Evolutionary conservation across 441 rosid species (phyloP), one percentile per base, ranked within the genome.

Genomic region (Corymbia citriodora): DNA sequence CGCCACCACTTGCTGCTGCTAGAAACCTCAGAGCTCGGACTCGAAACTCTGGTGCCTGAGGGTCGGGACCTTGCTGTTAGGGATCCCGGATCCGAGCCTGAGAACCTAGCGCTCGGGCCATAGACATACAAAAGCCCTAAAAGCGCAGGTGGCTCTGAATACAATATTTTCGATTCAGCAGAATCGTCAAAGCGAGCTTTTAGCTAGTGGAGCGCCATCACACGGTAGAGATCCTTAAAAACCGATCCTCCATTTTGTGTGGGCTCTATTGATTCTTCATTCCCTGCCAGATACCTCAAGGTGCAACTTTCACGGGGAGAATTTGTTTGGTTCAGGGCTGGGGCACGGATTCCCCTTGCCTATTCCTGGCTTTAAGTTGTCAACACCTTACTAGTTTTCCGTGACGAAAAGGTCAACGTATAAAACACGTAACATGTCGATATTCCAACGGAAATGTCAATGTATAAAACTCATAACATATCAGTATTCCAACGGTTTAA

Each of bases 81-180:
- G 82, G 82, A 36, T 5, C 83, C 4, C 1, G 11, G 15, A 10
- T 3, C 16, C 2, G 15, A 36, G 49, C 49, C 9, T 12, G 82
- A 33, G 15, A 70, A 72, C 49, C 27, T 72, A 36, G 15, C 10
- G 48, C 49, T 36, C 27, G 4, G 27, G 49, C 82, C 5, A 3
- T 21, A 8, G 82, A 72, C 27, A 19, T 18, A 72, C 10, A 3
- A 36, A 72, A 11, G 48, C 82, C 23, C 82, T 19, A 10, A 0
- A 72, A 4, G 2, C 8, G 0, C 14, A 1, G 2, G 13, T 72
- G 15, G 1, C 27, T 33, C 49, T 19, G 36, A 36, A 18, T 72
- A 9, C 18, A 7, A 19, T 45, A 21, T 40, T 21, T 40, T 40
- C 4, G 52, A 21, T 40, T 12, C 10, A 40, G 50, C 52, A 40